Percentiles rank a stretch among this genome's conserved stretches.
phyloP scores from a whole-genome alignment of 768 basidiomycete genomes.

The Lepiota brunneoincarnata region DNA sequence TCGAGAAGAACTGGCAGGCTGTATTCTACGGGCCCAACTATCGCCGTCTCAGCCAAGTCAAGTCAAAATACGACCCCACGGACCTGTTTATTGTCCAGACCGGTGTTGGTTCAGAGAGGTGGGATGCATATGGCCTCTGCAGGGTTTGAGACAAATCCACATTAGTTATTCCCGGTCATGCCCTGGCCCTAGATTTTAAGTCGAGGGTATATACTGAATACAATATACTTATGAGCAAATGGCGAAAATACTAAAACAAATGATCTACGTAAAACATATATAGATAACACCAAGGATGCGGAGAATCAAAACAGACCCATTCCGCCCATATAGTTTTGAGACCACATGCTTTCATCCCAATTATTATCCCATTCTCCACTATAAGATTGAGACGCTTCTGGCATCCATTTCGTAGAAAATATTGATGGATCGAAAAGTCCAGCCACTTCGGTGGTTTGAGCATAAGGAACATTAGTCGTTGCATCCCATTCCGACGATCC shows the following conservation, averaged over 20 bases:
- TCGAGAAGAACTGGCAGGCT: conserved; percentile 27
- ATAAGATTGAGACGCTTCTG: conserved; percentile 6
- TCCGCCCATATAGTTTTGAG: conserved; percentile 6
- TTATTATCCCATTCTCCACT: conserved; percentile 7
- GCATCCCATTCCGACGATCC: conserved; percentile 1
- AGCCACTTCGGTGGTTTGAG: neutral
- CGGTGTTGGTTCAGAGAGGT: conserved; percentile 31
- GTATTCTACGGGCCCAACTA: conserved; percentile 35
- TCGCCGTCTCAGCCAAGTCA: conserved; percentile 25
- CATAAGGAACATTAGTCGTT: neutral
- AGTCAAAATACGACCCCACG: conserved; percentile 27
- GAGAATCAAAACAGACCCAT: conserved; percentile 8
- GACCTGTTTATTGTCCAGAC: conserved; percentile 31
- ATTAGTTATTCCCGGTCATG: no score
- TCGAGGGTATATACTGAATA: no score
- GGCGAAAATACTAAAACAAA: neutral
- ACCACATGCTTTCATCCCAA: conserved; percentile 9
- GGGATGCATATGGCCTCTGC: conserved; percentile 27
- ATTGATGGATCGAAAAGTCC: conserved; percentile 8
- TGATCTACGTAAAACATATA: neutral
- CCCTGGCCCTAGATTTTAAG: no score
- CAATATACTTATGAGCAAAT: no score
- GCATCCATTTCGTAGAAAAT: conserved; percentile 11
- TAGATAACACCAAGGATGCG: neutral
- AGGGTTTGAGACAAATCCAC: conserved; percentile 1